Percentiles rank a stretch among this genome's conserved stretches.
Evolutionary conservation across 2,329 filamentous ascomycete species (phyloP).

Genomic region (Colletotrichum lentis): DNA sequence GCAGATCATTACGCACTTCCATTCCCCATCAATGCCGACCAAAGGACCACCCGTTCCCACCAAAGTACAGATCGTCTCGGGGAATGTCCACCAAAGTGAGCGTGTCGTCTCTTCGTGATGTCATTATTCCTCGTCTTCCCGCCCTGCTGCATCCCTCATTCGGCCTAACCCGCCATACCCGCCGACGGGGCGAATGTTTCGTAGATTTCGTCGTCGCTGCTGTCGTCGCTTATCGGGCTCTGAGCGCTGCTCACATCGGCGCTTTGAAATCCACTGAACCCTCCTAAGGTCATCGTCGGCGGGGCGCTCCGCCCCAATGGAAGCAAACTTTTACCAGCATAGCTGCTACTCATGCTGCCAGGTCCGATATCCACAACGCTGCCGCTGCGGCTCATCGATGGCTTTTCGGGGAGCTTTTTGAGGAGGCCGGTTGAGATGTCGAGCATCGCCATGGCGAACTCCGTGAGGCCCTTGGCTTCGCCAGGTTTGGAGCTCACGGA

Average conservation of each 20-base stretch:
- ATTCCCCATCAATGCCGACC: background rate
- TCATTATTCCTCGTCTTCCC: constrained; percentile 20
- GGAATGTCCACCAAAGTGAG: constrained; percentile 10
- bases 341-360: constrained; percentile 47
- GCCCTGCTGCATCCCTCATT: constrained; percentile 26
- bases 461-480: constrained; percentile 64
- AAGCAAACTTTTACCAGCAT: constrained; percentile 42
- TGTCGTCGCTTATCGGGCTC: constrained; percentile 61
- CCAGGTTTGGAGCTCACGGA: constrained; percentile 81
- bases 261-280: constrained; percentile 56
- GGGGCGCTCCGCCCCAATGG: constrained; percentile 36
- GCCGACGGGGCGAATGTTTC: constrained; percentile 52
- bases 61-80: background rate
- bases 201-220: constrained; percentile 66
- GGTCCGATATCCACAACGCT: constrained; percentile 58
- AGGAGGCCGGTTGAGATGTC: constrained; percentile 75
- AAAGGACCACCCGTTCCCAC: background rate
- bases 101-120: constrained; percentile 20
- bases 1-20: constrained; percentile 30
- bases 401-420: constrained; percentile 76
- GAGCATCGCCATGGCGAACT: constrained; percentile 80
- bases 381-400: constrained; percentile 65
- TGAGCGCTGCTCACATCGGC: constrained; percentile 60
- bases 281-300: constrained; percentile 41
- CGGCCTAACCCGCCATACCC: constrained; percentile 46